Conservation (phyloP, 1,284 basidiomycete genomes). For the Mixia osmundae region DNA sequence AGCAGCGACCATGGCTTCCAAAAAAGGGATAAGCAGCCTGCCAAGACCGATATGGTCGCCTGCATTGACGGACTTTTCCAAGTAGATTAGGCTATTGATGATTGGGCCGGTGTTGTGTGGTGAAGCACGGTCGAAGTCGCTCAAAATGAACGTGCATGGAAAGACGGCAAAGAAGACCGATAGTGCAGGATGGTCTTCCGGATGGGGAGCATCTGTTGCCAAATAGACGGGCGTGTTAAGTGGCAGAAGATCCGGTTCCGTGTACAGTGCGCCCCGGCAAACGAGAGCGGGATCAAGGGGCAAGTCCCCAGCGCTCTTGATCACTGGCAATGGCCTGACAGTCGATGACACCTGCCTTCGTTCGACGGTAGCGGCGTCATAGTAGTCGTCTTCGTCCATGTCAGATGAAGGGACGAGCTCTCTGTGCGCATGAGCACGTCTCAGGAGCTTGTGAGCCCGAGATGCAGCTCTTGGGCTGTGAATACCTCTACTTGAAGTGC, state of each 20-base stretch:
- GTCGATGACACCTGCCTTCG: too few species aligned
- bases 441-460: too few species aligned
- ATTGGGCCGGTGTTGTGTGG: constrained; percentile 2
- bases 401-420: too few species aligned
- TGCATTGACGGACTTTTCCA: constrained; percentile 6
- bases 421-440: too few species aligned
- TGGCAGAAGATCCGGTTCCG: constrained; percentile 18
- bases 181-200: constrained; percentile 27
- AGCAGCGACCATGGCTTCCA: constrained; percentile 13
- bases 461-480: too few species aligned
- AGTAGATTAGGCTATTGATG: background rate
- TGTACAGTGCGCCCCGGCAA: constrained; percentile 14
- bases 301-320: constrained; percentile 6
- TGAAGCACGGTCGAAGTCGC: constrained; percentile 28
- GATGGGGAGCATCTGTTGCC: constrained; percentile 34
- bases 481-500: too few species aligned
- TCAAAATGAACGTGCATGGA: constrained; percentile 42
- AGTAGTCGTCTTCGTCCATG: too few species aligned
- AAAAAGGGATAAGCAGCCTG: constrained; percentile 13
- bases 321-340: constrained; percentile 4
- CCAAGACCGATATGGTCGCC: constrained; percentile 11
- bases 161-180: constrained; percentile 33
- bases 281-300: constrained; percentile 12
- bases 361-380: too few species aligned
- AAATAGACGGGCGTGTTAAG: constrained; percentile 43